phyloP scores from a whole-genome alignment of 768 basidiomycete genomes.

The Amanita brunnescens region DNA sequence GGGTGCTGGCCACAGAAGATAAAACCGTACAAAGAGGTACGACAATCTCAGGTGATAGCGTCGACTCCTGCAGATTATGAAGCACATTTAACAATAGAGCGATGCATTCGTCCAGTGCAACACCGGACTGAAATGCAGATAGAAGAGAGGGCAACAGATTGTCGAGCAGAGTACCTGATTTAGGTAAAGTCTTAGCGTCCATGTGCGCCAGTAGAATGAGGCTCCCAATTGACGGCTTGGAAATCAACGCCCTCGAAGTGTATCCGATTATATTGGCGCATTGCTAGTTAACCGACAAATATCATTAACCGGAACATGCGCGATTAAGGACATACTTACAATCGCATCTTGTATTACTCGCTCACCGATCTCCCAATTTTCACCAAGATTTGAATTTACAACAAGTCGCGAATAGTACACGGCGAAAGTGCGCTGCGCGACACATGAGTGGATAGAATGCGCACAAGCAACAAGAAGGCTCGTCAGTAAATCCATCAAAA shows the following conservation, averaged over 20 bases:
- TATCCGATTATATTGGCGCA: constrained; percentile 28
- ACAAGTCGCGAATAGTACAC: constrained; percentile 36
- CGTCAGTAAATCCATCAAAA: constrained; percentile 16
- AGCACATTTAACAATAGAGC: constrained; percentile 40
- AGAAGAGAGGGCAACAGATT: not conserved
- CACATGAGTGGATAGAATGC: constrained; percentile 29
- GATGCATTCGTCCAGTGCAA: constrained; percentile 51
- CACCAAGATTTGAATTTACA: constrained; percentile 20
- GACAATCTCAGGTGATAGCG: constrained; percentile 32
- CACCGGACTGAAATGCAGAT: constrained; percentile 28
- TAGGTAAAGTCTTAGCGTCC: constrained; percentile 2
- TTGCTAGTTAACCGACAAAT: constrained; percentile 18
- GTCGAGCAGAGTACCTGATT: not conserved
- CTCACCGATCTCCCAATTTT: constrained; percentile 34
- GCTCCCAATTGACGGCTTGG: constrained; percentile 21
- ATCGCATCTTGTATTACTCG: constrained; percentile 25
- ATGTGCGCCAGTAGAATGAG: constrained; percentile 19
- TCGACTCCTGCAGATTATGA: constrained; percentile 15
- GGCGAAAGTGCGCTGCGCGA: constrained; percentile 41
- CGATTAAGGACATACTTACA: constrained; percentile 23
- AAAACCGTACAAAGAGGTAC: constrained; percentile 41
- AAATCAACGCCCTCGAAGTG: constrained; percentile 8
- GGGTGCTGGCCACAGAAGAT: constrained; percentile 49
- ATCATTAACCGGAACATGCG: not conserved
- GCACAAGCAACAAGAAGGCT: constrained; percentile 22